Percentiles rank a stretch among this genome's conserved stretches.
Conservation (phyloP, 2,329 filamentous ascomycete species). For the Diaporthe nobilis region DNA sequence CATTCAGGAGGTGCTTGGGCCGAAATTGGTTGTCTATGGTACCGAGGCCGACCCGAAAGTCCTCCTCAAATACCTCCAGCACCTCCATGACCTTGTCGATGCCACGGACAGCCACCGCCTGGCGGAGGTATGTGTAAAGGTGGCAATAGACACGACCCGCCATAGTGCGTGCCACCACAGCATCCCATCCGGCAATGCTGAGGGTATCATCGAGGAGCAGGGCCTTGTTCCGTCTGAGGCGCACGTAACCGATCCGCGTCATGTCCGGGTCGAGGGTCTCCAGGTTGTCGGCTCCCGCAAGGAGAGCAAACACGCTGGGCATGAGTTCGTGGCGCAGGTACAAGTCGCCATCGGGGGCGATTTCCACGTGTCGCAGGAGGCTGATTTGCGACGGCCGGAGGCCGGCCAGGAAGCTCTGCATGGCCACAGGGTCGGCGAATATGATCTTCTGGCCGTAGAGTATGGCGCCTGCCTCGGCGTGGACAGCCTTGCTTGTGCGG, state of each 20-base stretch:
- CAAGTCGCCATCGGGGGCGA: background rate
- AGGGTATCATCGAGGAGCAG: background rate
- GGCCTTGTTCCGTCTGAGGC: accelerated
- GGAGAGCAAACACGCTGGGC: background rate
- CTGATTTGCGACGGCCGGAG: background rate
- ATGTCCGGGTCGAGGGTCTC: background rate
- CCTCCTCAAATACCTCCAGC: background rate
- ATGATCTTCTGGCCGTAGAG: constrained; percentile 4
- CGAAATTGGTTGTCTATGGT: too few species aligned
- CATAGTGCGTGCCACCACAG: background rate
- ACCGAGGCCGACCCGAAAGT: background rate
- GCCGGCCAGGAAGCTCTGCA: constrained; percentile 1
- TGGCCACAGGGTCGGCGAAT: background rate
- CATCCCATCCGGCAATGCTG: background rate
- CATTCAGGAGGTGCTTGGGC: background rate
- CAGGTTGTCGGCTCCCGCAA: background rate
- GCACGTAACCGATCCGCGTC: accelerated
- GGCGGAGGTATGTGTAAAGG: background rate
- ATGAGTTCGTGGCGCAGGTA: accelerated
- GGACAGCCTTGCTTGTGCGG: background rate
- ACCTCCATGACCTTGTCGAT: background rate
- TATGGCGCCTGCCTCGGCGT: background rate
- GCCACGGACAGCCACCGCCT: background rate
- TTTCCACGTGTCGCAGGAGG: background rate
- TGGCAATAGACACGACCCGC: background rate